These are phyloP conservation scores for Gossypium thurberi DNA, from an alignment of 345 rosid genomes.

Conservation along the genomic window DNA sequence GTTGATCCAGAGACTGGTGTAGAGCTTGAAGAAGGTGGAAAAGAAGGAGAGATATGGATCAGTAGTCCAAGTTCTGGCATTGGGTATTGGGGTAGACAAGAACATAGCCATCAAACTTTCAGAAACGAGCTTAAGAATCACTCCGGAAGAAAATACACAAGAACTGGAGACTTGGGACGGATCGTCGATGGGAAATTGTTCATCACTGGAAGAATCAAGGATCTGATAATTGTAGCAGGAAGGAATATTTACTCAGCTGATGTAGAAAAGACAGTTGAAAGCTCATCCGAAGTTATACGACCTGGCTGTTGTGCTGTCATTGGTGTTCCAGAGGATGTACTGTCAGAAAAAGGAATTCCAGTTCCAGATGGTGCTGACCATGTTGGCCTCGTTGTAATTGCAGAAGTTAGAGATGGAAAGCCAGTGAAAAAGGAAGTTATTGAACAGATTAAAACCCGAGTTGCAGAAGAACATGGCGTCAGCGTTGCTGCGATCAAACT, in stretches of 20 bases:
- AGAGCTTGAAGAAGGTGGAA: conserved; percentile 38
- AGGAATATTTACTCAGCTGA: conserved; percentile 66
- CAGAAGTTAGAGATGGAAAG: conserved; percentile 55
- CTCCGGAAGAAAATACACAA: conserved; percentile 41
- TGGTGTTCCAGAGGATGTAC: conserved; percentile 58
- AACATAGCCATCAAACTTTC: conserved; percentile 43
- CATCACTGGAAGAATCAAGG: conserved; percentile 73
- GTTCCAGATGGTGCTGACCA: conserved; percentile 50
- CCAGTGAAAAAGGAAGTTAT: conserved; percentile 33
- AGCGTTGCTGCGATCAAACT: conserved; percentile 42
- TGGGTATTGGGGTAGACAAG: conserved; percentile 68
- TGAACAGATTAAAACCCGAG: conserved; percentile 35
- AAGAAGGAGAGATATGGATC: conserved; percentile 70
- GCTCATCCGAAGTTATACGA: conserved; percentile 42
- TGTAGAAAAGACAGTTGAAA: conserved; percentile 66
- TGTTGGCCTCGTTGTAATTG: conserved; percentile 62
- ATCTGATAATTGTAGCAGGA: conserved; percentile 63
- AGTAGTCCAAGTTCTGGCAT: conserved; percentile 60
- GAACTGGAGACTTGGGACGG: conserved; percentile 63
- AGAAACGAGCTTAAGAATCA: conserved; percentile 33
- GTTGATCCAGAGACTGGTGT: conserved; percentile 36
- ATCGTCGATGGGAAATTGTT: conserved; percentile 46
- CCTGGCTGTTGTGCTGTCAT: conserved; percentile 73
- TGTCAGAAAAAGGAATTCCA: conserved; percentile 50
- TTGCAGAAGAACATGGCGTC: conserved; percentile 60